These are phyloP conservation scores for Mycosphaerella sp. DNA, from an alignment of 2,329 filamentous ascomycete genomes.

Conservation along the genomic window DNA sequence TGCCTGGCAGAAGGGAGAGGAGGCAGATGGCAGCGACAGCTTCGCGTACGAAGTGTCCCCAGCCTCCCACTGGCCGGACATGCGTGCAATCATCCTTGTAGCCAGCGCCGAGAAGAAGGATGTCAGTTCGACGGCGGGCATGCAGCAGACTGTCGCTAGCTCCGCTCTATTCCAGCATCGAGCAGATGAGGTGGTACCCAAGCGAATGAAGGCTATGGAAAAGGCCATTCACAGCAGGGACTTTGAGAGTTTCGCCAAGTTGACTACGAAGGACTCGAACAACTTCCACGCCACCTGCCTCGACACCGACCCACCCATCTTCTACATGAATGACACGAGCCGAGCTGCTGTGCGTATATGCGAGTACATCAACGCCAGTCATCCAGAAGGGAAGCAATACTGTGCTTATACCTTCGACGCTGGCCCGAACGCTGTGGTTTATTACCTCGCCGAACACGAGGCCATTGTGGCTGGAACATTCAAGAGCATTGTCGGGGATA, in stretches of 20 bases:
- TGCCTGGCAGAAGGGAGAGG: constrained; percentile 77
- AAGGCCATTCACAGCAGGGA: constrained; percentile 69
- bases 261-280: constrained; percentile 97
- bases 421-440: constrained; percentile 92
- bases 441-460: constrained; percentile 79
- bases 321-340: constrained; percentile 95
- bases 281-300: constrained; percentile 92
- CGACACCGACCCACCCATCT: constrained; percentile 95
- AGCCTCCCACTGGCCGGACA: constrained; percentile 86
- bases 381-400: constrained; percentile 63
- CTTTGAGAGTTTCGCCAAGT: constrained; percentile 78
- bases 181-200: constrained; percentile 69
- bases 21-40: constrained; percentile 76
- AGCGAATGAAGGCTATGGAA: constrained; percentile 79
- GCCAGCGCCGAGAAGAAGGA: constrained; percentile 93
- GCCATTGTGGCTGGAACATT: constrained; percentile 70
- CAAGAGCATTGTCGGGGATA: constrained; percentile 56
- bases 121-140: constrained; percentile 84
- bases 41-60: constrained; percentile 82
- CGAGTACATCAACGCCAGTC: constrained; percentile 73
- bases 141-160: constrained; percentile 94
- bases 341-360: constrained; percentile 81
- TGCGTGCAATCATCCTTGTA: constrained; percentile 88
- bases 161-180: constrained; percentile 79
- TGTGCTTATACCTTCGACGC: constrained; percentile 98